Evolutionary conservation across 2,329 filamentous ascomycete genomes (phyloP), one percentile per base, ranked within the genome.

Genomic region (Sclerotinia glacialis): DNA sequence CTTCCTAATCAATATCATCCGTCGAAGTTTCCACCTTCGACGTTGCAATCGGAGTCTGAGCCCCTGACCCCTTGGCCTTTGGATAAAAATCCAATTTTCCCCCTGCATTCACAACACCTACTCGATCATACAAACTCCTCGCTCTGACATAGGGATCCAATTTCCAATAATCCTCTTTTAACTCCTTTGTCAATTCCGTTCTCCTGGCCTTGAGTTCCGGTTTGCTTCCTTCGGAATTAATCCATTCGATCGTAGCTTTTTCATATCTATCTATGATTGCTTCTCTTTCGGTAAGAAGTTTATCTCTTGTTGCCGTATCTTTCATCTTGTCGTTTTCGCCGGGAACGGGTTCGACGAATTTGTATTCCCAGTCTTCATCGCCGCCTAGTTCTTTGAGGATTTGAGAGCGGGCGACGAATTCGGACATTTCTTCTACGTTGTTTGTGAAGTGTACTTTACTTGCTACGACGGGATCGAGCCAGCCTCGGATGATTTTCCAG

Each of bases 391-490:
- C 93, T 74, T 89, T 91, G 67, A 89, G 85, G 70, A 98, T 90
- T 58, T 89, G 87, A 55, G 82, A 81, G 49, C 82, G 82, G 14
- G 87, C 83, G 66, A 99, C 89, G 76, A 89, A 97, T 66, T 87
- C 82, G 70, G 90, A 86, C 64, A 99, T 82, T 64, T 97, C 94
- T 65, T 89, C 84, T 65, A 87, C 81, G 71, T 87, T 92, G 75
- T 92, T 95, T 67, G 91, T 95, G 78, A 98, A 98, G 77, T 97
- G 88, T 26, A 99, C 90, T 79, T 99, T 99, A 75, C 86, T 84
- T 31, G 95, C 95, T 37, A 99, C 94, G 4, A 99, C 94, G 2
- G 95, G 95, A 77, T 99, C 95, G 47, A 99, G 86, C 95, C 95
- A 99, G 72, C 93, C 93, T 71, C 87, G 89, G 76, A 99, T 96